Evolutionary conservation across 441 rosid genomes (phyloP), one percentile per base, ranked within the genome.

Genomic region (Erodium chrysanthum): DNA sequence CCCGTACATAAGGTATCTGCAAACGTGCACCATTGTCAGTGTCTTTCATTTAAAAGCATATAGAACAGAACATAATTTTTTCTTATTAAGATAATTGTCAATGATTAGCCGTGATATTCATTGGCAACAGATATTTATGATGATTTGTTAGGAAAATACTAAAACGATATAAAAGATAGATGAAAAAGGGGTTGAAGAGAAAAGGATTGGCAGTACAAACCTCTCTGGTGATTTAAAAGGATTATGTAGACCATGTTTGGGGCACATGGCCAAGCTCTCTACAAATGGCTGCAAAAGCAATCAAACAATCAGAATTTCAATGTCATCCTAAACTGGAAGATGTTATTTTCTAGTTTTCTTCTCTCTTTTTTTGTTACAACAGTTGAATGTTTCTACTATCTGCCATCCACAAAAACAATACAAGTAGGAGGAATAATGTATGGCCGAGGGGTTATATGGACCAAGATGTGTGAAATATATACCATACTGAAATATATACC

Each of bases 151-250:
- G 11, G 27, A 35, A 56, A 21, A 10, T 56, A 58, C 18, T 17
- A 62, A 65, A 59, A 6, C 59, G 66, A 65, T 20, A 22, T 9
- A 0, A 35, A 37, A 46, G 48, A 72, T 21, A 54, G 31, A 59
- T 37, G 31, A 52, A 63, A 11, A 67, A 42, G n/a, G 46, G 31
- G 58, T 35, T 54, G 25, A 63, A 48, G 52, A 58, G 14, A 50
- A 40, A 64, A 67, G 23, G 18, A 59, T 46, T 50, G 62, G 78
- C 2, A 69, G 52, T 35, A 12, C 46, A 44, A 77, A 94, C 98
- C 97, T 91, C 83, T 91, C 98, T 0, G 96, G 97, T 73, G 96
- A 81, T 69, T 88, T 94, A 75, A 94, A 91, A 73, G 98, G 98
- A 84, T 94, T 94, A 81, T 89, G 98, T 17, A 94, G 75, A 68